Conservation (phyloP, 306 rosid species). For the Heteromeles arbutifolia region DNA sequence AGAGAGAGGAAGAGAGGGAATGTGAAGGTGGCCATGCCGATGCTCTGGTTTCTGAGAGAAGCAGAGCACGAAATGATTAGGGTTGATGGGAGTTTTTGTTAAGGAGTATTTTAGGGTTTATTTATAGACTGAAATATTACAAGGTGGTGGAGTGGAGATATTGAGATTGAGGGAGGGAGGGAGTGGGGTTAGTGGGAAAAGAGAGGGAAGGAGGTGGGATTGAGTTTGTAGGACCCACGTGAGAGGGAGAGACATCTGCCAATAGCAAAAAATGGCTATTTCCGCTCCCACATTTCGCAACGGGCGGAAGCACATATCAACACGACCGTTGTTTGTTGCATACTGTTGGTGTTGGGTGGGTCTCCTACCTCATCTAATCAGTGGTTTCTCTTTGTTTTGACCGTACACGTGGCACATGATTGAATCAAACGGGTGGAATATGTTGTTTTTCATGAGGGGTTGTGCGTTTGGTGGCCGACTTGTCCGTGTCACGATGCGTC, state of each 20-base stretch:
- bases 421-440: background rate
- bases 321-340: slow-evolving; percentile 22
- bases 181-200: slow-evolving; percentile 14
- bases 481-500: background rate
- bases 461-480: slow-evolving; percentile 22
- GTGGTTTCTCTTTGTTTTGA: background rate
- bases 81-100: background rate
- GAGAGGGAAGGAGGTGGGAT: background rate
- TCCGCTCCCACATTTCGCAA: background rate
- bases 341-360: background rate
- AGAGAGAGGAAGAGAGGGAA: background rate
- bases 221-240: background rate
- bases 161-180: background rate
- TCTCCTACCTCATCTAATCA: background rate
- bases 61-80: background rate
- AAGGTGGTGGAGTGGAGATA: background rate
- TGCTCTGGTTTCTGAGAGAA: slow-evolving; percentile 8
- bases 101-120: background rate
- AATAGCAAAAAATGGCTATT: background rate
- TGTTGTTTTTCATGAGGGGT: background rate
- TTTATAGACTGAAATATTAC: slow-evolving; percentile 25
- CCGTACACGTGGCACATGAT: slow-evolving; percentile 25
- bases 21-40: slow-evolving; percentile 35
- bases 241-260: background rate
- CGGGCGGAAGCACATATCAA: background rate